Percentiles rank a stretch among this genome's conserved stretches.
phyloP scores from a whole-genome alignment of 495 filamentous ascomycete species.

The Pseudotulostoma volvatum region DNA sequence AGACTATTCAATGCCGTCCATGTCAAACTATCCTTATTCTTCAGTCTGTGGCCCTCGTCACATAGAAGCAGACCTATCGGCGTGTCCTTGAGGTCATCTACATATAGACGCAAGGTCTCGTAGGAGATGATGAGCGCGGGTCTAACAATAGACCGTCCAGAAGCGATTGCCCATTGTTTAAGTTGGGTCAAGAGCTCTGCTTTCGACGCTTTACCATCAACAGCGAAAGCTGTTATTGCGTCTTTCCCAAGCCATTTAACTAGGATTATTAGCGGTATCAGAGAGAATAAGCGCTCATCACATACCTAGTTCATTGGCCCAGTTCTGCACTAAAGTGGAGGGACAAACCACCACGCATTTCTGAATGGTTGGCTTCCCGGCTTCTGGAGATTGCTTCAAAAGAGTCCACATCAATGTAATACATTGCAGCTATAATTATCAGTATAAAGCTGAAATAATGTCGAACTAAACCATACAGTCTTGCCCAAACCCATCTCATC shows the following conservation, averaged over 20 bases:
- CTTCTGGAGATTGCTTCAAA: constrained; percentile 85
- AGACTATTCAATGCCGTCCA: constrained; percentile 80
- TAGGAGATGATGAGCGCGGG: constrained; percentile 99
- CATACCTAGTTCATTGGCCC: constrained; percentile 73
- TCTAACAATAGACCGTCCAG: constrained; percentile 72
- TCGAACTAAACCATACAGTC: constrained; percentile 37
- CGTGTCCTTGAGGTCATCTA: constrained; percentile 69
- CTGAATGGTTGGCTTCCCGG: constrained; percentile 82
- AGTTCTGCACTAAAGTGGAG: constrained; percentile 90
- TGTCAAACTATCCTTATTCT: constrained; percentile 92
- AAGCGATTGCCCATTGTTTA: constrained; percentile 86
- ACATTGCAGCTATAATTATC: constrained; percentile 42
- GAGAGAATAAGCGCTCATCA: not conserved
- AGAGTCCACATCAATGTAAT: constrained; percentile 88
- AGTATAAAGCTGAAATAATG: constrained; percentile 16
- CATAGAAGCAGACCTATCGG: constrained; percentile 91
- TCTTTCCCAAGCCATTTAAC: constrained; percentile 92
- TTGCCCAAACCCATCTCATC: constrained; percentile 98
- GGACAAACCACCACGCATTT: constrained; percentile 99
- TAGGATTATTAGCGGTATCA: constrained; percentile 12
- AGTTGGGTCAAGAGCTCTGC: constrained; percentile 79
- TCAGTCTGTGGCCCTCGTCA: constrained; percentile 95
- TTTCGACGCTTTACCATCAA: constrained; percentile 93
- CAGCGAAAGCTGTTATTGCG: constrained; percentile 82
- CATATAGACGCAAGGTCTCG: constrained; percentile 83